Conservation (phyloP, 805 yeast genomes). For the Pichia nakasei region DNA sequence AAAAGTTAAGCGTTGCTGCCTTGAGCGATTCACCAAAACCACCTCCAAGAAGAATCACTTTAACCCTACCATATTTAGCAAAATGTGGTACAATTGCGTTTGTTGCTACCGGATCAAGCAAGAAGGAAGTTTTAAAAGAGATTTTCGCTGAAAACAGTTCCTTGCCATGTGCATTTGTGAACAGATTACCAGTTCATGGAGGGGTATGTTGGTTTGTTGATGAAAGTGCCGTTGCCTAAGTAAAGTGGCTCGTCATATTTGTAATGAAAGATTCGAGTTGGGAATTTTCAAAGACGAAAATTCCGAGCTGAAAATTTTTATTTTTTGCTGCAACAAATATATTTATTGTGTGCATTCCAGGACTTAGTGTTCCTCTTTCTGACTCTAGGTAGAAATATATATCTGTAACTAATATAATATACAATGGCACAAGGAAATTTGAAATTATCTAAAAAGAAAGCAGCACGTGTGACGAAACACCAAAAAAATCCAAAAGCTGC, state of each 20-base stretch:
- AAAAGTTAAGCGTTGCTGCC: conserved; percentile 43
- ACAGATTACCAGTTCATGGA: conserved; percentile 33
- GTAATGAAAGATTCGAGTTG: no score
- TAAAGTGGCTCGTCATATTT: background rate
- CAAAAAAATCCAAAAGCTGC: conserved; percentile 58
- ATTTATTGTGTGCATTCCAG: background rate
- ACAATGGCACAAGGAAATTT: conserved; percentile 70
- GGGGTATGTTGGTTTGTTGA: conserved; percentile 80
- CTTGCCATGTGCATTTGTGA: conserved; percentile 72
- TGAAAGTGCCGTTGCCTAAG: conserved; percentile 14
- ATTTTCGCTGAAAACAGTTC: conserved; percentile 14
- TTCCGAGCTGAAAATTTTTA: background rate
- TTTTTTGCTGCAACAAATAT: background rate
- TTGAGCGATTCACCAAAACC: conserved; percentile 87
- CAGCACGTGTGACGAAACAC: conserved; percentile 52
- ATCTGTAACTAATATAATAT: background rate
- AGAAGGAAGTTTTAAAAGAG: conserved; percentile 60
- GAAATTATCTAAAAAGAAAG: conserved; percentile 41
- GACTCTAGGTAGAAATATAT: background rate
- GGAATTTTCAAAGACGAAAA: no score
- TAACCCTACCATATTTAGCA: conserved; percentile 70
- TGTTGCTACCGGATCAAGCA: conserved; percentile 85
- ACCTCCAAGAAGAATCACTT: conserved; percentile 84
- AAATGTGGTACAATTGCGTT: conserved; percentile 53
- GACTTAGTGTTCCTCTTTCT: background rate